A percentile compares a stretch with the other conserved stretches of the same genome.
phyloP scores from a whole-genome alignment of 306 rosid genomes.

The Quillaja saponaria region DNA sequence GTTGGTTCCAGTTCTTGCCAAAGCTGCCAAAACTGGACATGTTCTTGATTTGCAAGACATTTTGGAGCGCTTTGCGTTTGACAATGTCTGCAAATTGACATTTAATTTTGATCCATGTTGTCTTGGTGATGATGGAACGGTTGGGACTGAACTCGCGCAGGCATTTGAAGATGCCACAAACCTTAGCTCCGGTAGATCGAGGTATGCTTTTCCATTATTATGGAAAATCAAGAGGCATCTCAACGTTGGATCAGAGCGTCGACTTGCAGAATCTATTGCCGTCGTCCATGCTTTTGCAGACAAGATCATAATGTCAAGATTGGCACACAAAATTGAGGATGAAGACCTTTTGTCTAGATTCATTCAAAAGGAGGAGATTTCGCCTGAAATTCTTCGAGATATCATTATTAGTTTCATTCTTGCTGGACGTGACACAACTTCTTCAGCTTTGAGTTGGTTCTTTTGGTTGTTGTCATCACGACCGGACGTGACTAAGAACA shows the following conservation, averaged over 20 bases:
- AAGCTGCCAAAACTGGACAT: slow-evolving; percentile 25
- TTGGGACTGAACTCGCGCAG: slow-evolving; percentile 50
- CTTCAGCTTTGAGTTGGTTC: slow-evolving; percentile 70
- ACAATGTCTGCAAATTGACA: slow-evolving; percentile 64
- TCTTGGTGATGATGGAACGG: slow-evolving; percentile 45
- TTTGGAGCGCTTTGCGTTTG: slow-evolving; percentile 70
- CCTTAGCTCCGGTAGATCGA: slow-evolving; percentile 47
- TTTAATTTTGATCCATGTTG: slow-evolving; percentile 60
- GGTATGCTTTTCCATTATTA: slow-evolving; percentile 14
- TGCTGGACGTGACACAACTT: slow-evolving; percentile 74
- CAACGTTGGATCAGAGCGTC: slow-evolving; percentile 49
- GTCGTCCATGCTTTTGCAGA: slow-evolving; percentile 58
- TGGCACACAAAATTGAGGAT: slow-evolving; percentile 19
- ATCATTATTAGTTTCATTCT: slow-evolving; percentile 63
- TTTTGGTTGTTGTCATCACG: slow-evolving; percentile 62
- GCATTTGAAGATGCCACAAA: slow-evolving; percentile 64
- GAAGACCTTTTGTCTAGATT: slow-evolving; percentile 63
- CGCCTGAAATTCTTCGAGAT: slow-evolving; percentile 62
- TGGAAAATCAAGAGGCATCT: slow-evolving; percentile 39
- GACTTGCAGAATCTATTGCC: slow-evolving; percentile 40
- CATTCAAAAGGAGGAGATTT: slow-evolving; percentile 35
- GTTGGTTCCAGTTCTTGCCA: slow-evolving; percentile 43
- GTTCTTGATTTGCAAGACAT: slow-evolving; percentile 61
- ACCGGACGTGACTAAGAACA: slow-evolving; percentile 31
- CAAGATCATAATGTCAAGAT: slow-evolving; percentile 46